phyloP scores from a whole-genome alignment of 192 early-diverging fungal species.

The Paraglomus occultum region DNA sequence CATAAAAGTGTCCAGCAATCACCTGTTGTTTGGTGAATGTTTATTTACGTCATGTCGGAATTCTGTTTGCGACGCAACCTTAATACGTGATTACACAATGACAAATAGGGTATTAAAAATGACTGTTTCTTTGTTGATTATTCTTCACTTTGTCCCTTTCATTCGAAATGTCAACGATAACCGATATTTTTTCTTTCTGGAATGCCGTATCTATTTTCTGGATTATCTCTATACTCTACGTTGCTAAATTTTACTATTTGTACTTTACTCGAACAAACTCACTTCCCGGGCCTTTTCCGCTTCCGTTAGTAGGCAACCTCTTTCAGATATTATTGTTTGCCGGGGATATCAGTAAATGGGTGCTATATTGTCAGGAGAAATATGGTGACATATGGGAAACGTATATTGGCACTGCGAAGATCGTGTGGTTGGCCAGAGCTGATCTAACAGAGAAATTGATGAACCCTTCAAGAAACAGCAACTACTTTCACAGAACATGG shows the following conservation, averaged over 20 bases:
- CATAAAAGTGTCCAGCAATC: no score
- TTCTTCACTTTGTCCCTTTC: no score
- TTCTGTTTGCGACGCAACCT: no score
- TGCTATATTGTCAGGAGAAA: not conserved
- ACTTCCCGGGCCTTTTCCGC: conserved; percentile 4
- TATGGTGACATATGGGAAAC: conserved; percentile 14
- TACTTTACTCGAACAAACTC: not conserved
- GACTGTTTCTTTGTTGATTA: no score
- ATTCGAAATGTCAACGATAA: no score
- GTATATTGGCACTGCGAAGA: not conserved
- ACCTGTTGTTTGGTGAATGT: no score
- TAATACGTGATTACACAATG: no score
- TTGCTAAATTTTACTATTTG: not conserved
- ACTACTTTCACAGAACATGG: not conserved
- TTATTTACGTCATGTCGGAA: no score
- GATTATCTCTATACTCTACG: not conserved
- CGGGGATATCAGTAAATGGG: not conserved
- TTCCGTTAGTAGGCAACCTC: conserved; percentile 10
- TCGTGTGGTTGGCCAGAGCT: not conserved
- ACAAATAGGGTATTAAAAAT: no score
- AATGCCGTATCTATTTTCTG: no score
- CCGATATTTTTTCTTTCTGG: no score
- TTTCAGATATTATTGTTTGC: not conserved
- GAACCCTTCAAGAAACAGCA: not conserved
- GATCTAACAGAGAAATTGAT: conserved; percentile 12